Percentiles rank a stretch among this genome's conserved stretches.
phyloP scores from a whole-genome alignment of 768 basidiomycete genomes.

The Royoungia palumana region DNA sequence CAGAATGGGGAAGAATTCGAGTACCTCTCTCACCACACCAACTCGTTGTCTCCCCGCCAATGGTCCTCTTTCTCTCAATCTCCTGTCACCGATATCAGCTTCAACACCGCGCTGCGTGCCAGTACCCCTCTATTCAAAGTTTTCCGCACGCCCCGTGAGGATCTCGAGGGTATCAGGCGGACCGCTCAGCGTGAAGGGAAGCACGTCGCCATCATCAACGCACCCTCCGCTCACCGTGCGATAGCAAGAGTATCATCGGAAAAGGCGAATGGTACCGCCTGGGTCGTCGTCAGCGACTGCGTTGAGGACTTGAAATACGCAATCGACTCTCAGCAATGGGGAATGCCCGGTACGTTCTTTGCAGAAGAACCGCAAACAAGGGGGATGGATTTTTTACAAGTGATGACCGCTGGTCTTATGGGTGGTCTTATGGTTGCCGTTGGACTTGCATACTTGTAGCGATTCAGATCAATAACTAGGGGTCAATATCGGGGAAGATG shows the following conservation, averaged over 20 bases:
- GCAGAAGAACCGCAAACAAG: conserved; percentile 14
- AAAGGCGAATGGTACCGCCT: conserved; percentile 21
- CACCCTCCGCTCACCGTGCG: conserved; percentile 26
- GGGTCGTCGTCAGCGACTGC: conserved; percentile 32
- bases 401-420: conserved; percentile 30
- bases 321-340: conserved; percentile 28
- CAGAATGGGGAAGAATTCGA: conserved; percentile 8
- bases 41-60: conserved; percentile 22
- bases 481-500: not conserved
- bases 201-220: conserved; percentile 26
- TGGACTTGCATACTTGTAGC: conserved; percentile 33
- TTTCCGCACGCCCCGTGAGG: conserved; percentile 30
- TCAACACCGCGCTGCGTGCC: conserved; percentile 23
- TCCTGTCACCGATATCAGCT: conserved; percentile 21
- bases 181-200: conserved; percentile 32
- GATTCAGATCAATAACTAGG: conserved; percentile 16
- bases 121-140: conserved; percentile 35
- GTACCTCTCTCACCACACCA: conserved; percentile 13
- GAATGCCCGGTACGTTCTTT: conserved; percentile 32
- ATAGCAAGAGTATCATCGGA: conserved; percentile 17
- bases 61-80: conserved; percentile 29
- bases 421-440: conserved; percentile 30
- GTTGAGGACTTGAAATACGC: conserved; percentile 33
- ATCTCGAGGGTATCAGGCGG: conserved; percentile 23
- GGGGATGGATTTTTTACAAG: conserved; percentile 30